These are phyloP conservation scores for Fusarium sp. DNA, from an alignment of 2,329 filamentous ascomycete genomes.

Conservation along the genomic window DNA sequence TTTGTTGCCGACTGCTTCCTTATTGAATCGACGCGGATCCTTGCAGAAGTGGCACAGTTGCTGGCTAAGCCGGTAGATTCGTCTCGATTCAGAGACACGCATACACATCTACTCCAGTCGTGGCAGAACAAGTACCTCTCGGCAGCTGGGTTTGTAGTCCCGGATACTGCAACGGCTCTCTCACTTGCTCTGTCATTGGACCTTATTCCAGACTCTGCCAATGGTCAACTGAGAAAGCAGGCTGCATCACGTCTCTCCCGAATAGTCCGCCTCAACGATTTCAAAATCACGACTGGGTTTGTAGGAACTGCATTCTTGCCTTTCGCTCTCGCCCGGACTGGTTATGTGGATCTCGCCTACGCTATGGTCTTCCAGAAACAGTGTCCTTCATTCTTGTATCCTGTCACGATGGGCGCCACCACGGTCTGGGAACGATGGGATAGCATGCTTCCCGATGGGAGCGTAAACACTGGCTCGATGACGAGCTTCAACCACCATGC, in stretches of 20 bases:
- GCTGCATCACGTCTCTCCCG: not conserved
- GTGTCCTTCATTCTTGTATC: constrained; percentile 64
- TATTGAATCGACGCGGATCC: too few relatives aligned
- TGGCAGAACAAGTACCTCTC: not conserved
- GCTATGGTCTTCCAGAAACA: constrained; percentile 62
- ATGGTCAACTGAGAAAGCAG: too few relatives aligned
- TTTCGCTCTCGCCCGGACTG: constrained; percentile 49
- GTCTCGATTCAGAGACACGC: not conserved
- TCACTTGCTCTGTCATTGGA: not conserved
- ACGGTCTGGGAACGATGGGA: constrained; percentile 68
- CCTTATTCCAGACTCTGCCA: not conserved
- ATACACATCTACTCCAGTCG: not conserved
- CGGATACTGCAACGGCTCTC: not conserved
- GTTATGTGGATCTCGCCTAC: constrained; percentile 55
- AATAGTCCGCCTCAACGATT: constrained; percentile 20
- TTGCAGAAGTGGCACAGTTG: not conserved
- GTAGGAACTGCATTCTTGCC: constrained; percentile 58
- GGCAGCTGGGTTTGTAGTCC: not conserved
- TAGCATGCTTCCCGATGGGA: constrained; percentile 59
- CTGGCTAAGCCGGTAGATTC: not conserved
- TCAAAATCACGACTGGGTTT: constrained; percentile 59
- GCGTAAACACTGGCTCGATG: constrained; percentile 62
- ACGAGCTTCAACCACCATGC: constrained; percentile 67
- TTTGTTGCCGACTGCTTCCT: too few relatives aligned
- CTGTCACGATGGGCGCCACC: constrained; percentile 61